Conservation (phyloP, 2,329 filamentous ascomycete genomes). For the Sarocladiaceae sp. region DNA sequence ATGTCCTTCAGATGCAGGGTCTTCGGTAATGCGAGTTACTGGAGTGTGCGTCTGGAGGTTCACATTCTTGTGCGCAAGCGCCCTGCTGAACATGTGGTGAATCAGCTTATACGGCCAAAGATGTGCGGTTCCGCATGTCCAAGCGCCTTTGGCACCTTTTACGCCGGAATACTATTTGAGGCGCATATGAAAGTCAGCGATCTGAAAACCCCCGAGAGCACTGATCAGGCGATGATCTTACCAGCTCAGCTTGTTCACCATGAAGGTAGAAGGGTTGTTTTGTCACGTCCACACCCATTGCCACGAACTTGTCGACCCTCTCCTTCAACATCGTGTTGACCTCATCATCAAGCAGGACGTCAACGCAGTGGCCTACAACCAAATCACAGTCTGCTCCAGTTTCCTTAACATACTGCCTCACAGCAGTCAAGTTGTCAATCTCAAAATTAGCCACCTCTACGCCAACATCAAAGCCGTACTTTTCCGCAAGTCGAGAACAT, state of each 20-base stretch:
- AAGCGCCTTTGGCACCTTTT: conserved; percentile 28
- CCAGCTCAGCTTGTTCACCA: neutral
- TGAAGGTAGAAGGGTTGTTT: neutral
- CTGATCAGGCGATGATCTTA: neutral
- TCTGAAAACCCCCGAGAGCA: neutral
- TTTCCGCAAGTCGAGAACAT: conserved; percentile 2
- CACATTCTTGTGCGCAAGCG: conserved; percentile 8
- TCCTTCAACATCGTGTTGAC: conserved; percentile 11
- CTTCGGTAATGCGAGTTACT: neutral
- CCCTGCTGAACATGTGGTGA: conserved; percentile 18
- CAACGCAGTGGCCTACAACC: conserved; percentile 29
- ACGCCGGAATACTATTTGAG: conserved; percentile 24
- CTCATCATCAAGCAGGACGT: conserved; percentile 25
- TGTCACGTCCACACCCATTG: neutral
- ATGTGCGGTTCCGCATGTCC: conserved; percentile 24
- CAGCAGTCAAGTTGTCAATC: conserved; percentile 12
- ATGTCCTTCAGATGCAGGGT: neutral
- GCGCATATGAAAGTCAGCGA: neutral
- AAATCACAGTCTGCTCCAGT: conserved; percentile 35
- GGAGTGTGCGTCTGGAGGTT: conserved; percentile 3
- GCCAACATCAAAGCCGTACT: conserved; percentile 16
- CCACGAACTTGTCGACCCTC: neutral
- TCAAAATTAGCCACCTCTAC: conserved; percentile 20
- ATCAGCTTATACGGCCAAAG: conserved; percentile 30
- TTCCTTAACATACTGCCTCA: neutral